Evolutionary conservation across 106 monocot species (phyloP).

Genomic region (Dioscorea zingiberensis): DNA sequence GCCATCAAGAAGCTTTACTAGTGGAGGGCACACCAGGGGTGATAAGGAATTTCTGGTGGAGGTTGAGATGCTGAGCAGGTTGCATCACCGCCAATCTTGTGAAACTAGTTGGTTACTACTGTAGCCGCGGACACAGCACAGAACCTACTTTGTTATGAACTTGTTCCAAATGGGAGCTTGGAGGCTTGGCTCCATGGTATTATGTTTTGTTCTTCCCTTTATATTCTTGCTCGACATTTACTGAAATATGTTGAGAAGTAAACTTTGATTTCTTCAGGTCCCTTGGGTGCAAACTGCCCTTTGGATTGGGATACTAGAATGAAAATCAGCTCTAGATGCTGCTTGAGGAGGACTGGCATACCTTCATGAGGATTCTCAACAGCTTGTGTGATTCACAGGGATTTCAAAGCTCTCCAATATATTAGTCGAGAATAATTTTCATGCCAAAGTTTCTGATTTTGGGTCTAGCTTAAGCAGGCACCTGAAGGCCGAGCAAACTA

Average conservation of each 20-base stretch:
- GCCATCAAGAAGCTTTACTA: slow-evolving; percentile 94
- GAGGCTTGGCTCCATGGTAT: slow-evolving; percentile 98
- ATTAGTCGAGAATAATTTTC: slow-evolving; percentile 88
- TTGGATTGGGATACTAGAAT: slow-evolving; percentile 97
- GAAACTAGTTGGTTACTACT: slow-evolving; percentile 89
- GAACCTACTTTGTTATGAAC: slow-evolving; percentile 92
- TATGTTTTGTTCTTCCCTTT: neutral
- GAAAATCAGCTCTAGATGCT: slow-evolving; percentile 98
- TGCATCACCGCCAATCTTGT: slow-evolving; percentile 98
- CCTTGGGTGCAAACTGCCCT: slow-evolving; percentile 73
- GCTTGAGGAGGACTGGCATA: slow-evolving; percentile 92
- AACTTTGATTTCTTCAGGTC: slow-evolving; percentile 35
- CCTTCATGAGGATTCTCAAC: slow-evolving; percentile 97
- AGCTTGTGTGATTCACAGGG: slow-evolving; percentile 98
- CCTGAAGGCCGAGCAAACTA: slow-evolving; percentile 87
- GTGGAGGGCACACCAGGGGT: slow-evolving; percentile 90
- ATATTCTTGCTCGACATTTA: neutral
- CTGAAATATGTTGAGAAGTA: neutral
- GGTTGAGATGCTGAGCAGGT: slow-evolving; percentile 93
- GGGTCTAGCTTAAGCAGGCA: slow-evolving; percentile 96
- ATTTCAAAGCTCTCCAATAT: slow-evolving; percentile 99
- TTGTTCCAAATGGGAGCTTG: slow-evolving; percentile 96
- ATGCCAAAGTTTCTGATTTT: slow-evolving; percentile 96
- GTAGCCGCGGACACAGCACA: slow-evolving; percentile 58
- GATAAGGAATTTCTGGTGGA: slow-evolving; percentile 95